Evolutionary conservation across 2,329 filamentous ascomycete genomes (phyloP).

Genomic region (Neofusicoccum laricinum): DNA sequence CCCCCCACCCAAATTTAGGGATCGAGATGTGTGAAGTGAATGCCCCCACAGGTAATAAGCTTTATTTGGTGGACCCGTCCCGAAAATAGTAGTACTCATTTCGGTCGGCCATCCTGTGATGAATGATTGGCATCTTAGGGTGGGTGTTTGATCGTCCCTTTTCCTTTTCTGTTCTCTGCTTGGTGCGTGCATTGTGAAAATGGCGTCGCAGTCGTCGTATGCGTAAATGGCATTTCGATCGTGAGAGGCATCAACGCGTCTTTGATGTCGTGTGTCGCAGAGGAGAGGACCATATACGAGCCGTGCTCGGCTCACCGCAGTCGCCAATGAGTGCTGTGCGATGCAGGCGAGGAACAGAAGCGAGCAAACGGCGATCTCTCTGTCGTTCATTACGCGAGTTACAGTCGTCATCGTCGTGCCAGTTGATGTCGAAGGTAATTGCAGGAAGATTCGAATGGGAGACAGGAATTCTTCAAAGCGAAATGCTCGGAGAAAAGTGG

Average conservation of each 20-base stretch:
- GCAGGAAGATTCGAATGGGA: not conserved
- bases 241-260: not conserved
- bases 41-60: slow-evolving; percentile 3
- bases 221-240: slow-evolving; percentile 9
- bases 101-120: not conserved
- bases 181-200: slow-evolving; percentile 1
- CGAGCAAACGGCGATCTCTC: not conserved
- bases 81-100: slow-evolving; percentile 12
- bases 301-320: not conserved
- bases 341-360: not conserved
- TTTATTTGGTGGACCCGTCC: not conserved
- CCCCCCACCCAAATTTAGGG: slow-evolving; percentile 1
- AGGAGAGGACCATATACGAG: not conserved
- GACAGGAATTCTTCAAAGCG: not conserved
- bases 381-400: slow-evolving; percentile 7
- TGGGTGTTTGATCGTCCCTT: slow-evolving; percentile 1
- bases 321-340: not conserved
- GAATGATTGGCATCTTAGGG: not conserved
- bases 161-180: not conserved
- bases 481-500: not conserved
- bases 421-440: not conserved
- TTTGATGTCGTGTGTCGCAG: not conserved
- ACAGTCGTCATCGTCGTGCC: not conserved
- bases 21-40: not conserved
- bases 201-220: not conserved